These are phyloP conservation scores for Cyanophora paradoxa DNA, from an alignment of 78 protist species.

Conservation along the genomic window DNA sequence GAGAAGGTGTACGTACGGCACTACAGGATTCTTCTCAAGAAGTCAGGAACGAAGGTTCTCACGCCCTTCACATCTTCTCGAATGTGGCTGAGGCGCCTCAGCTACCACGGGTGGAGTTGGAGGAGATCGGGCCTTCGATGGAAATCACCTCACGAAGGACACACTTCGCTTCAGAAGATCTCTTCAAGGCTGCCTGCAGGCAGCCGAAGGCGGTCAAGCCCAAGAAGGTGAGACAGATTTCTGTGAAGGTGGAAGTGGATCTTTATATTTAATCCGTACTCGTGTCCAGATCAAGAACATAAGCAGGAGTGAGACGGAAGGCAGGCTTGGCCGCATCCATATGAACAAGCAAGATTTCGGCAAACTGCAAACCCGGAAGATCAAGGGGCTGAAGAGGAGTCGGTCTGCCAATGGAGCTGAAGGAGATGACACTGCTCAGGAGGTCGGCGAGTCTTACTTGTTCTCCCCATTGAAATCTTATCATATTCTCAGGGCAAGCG, in stretches of 20 bases:
- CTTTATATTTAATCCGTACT: no score
- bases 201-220: not conserved
- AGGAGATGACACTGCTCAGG: no score
- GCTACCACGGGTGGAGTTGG: not conserved
- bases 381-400: conserved; percentile 42
- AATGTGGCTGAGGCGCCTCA: not conserved
- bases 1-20: conserved; percentile 42
- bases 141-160: conserved; percentile 41
- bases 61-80: not conserved
- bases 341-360: conserved; percentile 31
- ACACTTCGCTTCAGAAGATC: conserved; percentile 35
- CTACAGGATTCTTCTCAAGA: conserved; percentile 37
- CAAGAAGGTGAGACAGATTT: no score
- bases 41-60: not conserved
- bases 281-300: no score
- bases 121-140: no score
- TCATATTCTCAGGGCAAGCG: no score
- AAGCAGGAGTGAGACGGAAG: not conserved
- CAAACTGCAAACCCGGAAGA: conserved; percentile 12
- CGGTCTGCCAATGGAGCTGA: no score
- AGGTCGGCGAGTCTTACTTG: no score
- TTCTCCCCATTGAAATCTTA: no score
- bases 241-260: no score
- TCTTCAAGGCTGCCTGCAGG: not conserved
- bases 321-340: conserved; percentile 25